phyloP scores from a whole-genome alignment of 306 rosid species.

The Psophocarpus tetragonolobus region DNA sequence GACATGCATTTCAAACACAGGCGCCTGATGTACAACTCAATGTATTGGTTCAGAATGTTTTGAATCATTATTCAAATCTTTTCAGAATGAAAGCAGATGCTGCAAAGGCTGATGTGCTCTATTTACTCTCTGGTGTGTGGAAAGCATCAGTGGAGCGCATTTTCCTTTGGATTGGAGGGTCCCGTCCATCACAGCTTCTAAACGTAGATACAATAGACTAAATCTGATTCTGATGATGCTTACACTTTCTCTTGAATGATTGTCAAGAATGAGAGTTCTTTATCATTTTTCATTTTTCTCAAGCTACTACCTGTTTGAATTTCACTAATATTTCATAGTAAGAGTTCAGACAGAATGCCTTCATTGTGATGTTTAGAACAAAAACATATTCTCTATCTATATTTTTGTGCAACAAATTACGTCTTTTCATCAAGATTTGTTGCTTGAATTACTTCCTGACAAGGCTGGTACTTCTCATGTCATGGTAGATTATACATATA shows the following conservation, averaged over 20 bases:
- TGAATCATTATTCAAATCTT: slow-evolving; percentile 72
- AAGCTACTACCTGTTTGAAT: background rate
- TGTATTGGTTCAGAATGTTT: slow-evolving; percentile 56
- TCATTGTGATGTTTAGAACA: background rate
- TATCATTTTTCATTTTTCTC: background rate
- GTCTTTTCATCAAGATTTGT: too few relatives aligned
- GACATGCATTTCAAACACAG: slow-evolving; percentile 69
- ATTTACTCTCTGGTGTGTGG: slow-evolving; percentile 84
- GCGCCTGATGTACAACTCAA: slow-evolving; percentile 60
- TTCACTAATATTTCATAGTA: background rate
- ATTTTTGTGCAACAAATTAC: too few relatives aligned
- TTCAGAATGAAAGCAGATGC: slow-evolving; percentile 78
- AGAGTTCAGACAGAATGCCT: background rate
- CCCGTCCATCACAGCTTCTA: slow-evolving; percentile 96
- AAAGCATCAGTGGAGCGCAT: slow-evolving; percentile 78
- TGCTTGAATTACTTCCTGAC: too few relatives aligned
- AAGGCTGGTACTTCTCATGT: background rate
- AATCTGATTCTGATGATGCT: slow-evolving; percentile 26
- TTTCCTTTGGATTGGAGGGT: slow-evolving; percentile 95
- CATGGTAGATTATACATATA: background rate
- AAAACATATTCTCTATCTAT: background rate
- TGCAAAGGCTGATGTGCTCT: slow-evolving; percentile 79
- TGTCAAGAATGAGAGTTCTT: background rate
- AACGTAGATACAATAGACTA: slow-evolving; percentile 42
- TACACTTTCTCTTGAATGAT: background rate